Percentiles rank a stretch among this genome's conserved stretches.
Conservation (phyloP, 352 stramenopile species). For the Pythium scleroteichum region DNA sequence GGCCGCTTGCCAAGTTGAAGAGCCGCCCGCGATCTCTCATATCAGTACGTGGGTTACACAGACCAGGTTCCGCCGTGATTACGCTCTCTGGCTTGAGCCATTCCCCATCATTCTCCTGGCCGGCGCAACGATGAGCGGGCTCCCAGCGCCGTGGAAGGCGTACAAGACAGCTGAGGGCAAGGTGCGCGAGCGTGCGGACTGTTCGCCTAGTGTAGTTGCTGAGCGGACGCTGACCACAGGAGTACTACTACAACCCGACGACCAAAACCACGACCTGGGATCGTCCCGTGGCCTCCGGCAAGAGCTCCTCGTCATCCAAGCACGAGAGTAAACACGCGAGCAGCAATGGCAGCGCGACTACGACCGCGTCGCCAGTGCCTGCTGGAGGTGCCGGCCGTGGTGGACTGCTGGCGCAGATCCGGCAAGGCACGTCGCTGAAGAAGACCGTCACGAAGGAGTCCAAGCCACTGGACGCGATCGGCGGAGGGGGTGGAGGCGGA, state of each 20-base stretch:
- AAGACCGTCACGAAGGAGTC: conserved; percentile 80
- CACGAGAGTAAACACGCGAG: conserved; percentile 26
- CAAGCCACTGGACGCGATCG: conserved; percentile 47
- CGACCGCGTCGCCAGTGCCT: conserved; percentile 5
- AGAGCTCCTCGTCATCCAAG: conserved; percentile 23
- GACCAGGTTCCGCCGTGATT: too few relatives aligned
- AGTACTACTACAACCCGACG: conserved; percentile 91
- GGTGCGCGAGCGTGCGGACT: conserved; percentile 30
- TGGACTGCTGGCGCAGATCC: conserved; percentile 69
- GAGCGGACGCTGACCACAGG: conserved; percentile 33
- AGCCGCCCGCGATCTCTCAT: conserved; percentile 6
- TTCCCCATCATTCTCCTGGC: not conserved
- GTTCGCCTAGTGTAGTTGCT: not conserved
- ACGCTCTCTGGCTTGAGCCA: not conserved
- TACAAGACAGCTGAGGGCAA: conserved; percentile 89
- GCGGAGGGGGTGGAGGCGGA: not conserved
- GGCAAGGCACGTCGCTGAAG: conserved; percentile 68
- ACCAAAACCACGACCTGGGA: conserved; percentile 90
- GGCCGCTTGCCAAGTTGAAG: conserved; percentile 17
- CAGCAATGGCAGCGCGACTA: conserved; percentile 11
- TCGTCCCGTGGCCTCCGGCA: conserved; percentile 30
- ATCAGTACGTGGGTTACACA: conserved; percentile 1
- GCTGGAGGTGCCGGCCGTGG: conserved; percentile 40
- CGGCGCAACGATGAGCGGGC: conserved; percentile 8
- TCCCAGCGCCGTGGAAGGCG: conserved; percentile 75